Percentiles rank a stretch among this genome's conserved stretches.
Evolutionary conservation across 1,139 yeast species (phyloP).

Genomic region (Petasospora fabianii): DNA sequence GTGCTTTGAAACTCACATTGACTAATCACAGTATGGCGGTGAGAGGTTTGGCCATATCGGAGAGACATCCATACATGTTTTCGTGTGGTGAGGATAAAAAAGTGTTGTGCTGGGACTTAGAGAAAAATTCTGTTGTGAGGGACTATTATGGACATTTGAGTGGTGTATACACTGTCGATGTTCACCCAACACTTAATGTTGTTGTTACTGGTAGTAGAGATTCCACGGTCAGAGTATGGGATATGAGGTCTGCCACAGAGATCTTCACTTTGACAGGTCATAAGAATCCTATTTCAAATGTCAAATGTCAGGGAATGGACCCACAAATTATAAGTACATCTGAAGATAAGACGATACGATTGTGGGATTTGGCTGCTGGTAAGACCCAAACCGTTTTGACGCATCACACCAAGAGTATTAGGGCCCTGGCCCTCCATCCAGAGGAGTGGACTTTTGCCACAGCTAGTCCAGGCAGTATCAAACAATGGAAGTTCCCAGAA

Average conservation of each 20-base stretch:
- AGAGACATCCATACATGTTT: conserved; percentile 80
- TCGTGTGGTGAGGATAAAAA: conserved; percentile 93
- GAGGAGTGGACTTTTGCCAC: conserved; percentile 73
- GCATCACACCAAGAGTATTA: conserved; percentile 78
- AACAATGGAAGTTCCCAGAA: conserved; percentile 80
- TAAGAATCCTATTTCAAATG: conserved; percentile 65
- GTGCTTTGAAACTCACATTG: conserved; percentile 65
- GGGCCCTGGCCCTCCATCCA: conserved; percentile 71
- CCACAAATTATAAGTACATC: conserved; percentile 87
- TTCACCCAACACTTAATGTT: conserved; percentile 85
- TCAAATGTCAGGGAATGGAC: conserved; percentile 63
- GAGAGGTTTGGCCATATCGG: conserved; percentile 68
- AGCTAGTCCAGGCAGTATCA: conserved; percentile 74
- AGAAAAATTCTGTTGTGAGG: conserved; percentile 73
- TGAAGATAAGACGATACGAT: conserved; percentile 76
- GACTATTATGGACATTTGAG: conserved; percentile 94
- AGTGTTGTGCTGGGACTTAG: conserved; percentile 96
- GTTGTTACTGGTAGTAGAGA: conserved; percentile 93
- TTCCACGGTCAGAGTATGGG: conserved; percentile 88
- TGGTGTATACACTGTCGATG: conserved; percentile 76
- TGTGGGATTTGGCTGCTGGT: conserved; percentile 81
- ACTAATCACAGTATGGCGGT: conserved; percentile 94
- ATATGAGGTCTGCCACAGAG: conserved; percentile 73
- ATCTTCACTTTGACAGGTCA: conserved; percentile 84
- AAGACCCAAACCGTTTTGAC: conserved; percentile 61